Evolutionary conservation across 192 early-diverging fungal genomes (phyloP).

Genomic region (Gigaspora rosea): DNA sequence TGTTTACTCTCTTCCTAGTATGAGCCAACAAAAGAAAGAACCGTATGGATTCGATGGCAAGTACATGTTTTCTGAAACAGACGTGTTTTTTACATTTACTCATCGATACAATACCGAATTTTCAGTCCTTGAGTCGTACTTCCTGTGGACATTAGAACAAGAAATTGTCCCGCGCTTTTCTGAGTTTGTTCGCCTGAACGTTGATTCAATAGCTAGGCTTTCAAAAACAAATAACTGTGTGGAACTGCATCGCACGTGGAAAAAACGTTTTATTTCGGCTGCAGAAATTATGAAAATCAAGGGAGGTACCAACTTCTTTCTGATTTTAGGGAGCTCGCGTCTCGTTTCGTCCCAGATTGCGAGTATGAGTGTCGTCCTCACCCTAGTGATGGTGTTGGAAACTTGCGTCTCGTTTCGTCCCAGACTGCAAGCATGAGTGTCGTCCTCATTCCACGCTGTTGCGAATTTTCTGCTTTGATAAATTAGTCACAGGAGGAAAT

Average conservation of each 20-base stretch:
- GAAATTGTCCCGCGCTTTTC: background rate
- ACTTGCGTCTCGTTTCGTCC: no score
- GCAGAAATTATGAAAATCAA: background rate
- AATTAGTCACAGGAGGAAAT: no score
- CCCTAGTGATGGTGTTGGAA: no score
- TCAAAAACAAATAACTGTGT: no score
- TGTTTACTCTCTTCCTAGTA: constrained; percentile 21
- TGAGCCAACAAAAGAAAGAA: constrained; percentile 24
- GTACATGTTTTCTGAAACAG: constrained; percentile 21
- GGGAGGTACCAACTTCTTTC: background rate
- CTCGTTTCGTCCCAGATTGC: background rate
- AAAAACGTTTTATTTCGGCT: constrained; percentile 7
- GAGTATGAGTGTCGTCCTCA: no score
- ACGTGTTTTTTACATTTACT: constrained; percentile 9
- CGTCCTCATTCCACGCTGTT: no score
- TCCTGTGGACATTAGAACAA: constrained; percentile 1
- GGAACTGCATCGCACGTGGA: background rate
- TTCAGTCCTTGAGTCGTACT: constrained; percentile 19
- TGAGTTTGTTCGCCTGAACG: no score
- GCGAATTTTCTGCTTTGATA: constrained; percentile 7
- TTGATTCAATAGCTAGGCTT: background rate
- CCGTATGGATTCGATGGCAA: constrained; percentile 18
- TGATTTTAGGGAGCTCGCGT: constrained; percentile 1
- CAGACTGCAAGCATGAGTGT: no score
- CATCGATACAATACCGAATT: constrained; percentile 19